Evolutionary conservation across 371 early-diverging fungal species (phyloP).

Genomic region (Mucor sp.): DNA sequence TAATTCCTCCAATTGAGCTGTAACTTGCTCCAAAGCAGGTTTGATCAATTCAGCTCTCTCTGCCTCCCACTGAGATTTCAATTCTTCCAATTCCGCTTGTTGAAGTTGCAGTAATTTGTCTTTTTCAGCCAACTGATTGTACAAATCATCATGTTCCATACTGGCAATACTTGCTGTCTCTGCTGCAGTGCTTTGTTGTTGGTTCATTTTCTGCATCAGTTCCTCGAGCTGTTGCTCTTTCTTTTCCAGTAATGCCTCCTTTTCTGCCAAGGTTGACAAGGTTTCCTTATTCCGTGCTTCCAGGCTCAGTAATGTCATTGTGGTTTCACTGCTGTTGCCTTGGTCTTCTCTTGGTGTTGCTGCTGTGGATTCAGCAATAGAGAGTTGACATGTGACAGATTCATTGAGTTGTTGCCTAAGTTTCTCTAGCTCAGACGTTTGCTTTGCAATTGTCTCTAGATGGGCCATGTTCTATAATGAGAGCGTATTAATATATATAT

Average conservation of each 20-base stretch:
- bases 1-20: conserved; percentile 39
- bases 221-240: conserved; percentile 31
- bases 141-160: conserved; percentile 1
- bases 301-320: not conserved
- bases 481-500: not conserved
- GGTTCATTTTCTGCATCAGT: conserved; percentile 22
- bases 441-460: conserved; percentile 40
- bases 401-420: conserved; percentile 23
- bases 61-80: conserved; percentile 32
- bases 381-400: not conserved
- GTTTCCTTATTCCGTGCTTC: conserved; percentile 16
- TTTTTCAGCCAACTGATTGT: conserved; percentile 34
- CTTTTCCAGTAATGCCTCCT: conserved; percentile 26
- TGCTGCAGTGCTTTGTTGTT: not conserved
- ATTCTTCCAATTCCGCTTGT: conserved; percentile 34
- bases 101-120: conserved; percentile 32
- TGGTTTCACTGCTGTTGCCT: not conserved
- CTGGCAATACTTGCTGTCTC: not conserved
- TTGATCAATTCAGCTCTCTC: conserved; percentile 41
- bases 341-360: not conserved
- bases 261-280: conserved; percentile 16
- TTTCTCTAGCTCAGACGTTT: conserved; percentile 39
- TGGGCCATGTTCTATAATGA: conserved; percentile 41
- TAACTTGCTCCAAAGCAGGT: conserved; percentile 43
- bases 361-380: not conserved